Percentiles rank a stretch among this genome's conserved stretches.
Conservation (phyloP, 2,329 filamentous ascomycete species). For the Elsinoe ampelina region DNA sequence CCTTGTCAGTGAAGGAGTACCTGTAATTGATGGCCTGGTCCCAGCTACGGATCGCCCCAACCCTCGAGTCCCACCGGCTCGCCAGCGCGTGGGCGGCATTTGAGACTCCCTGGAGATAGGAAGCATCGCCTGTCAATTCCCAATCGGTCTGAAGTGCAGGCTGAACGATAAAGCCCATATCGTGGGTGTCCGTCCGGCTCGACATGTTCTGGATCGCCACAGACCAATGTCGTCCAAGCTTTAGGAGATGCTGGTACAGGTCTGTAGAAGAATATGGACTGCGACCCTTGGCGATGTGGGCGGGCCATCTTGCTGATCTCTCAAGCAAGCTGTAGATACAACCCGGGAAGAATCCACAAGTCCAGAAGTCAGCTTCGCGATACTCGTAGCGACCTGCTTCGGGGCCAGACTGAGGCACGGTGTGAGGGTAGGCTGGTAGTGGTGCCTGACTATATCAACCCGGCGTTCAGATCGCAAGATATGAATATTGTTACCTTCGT, state of each 20-base stretch:
- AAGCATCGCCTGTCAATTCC: slow-evolving; percentile 35
- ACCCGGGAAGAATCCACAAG: slow-evolving; percentile 1
- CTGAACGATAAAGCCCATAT: slow-evolving; percentile 46
- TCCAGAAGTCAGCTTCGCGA: slow-evolving; percentile 5
- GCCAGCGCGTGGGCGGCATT: slow-evolving; percentile 38
- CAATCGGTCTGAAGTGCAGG: slow-evolving; percentile 40
- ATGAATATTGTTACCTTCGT: neutral
- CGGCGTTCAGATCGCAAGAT: neutral
- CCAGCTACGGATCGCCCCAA: slow-evolving; percentile 42
- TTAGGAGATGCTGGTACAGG: neutral
- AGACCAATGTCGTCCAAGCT: neutral
- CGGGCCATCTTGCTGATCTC: neutral
- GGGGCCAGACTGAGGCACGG: neutral
- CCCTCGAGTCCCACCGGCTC: slow-evolving; percentile 33
- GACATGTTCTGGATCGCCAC: slow-evolving; percentile 3
- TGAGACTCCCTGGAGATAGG: slow-evolving; percentile 35
- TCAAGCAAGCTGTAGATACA: neutral
- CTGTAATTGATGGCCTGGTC: slow-evolving; percentile 33
- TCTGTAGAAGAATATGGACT: neutral
- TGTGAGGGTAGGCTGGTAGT: neutral
- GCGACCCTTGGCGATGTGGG: neutral
- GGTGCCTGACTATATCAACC: neutral
- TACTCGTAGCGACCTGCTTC: neutral
- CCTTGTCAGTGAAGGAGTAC: slow-evolving; percentile 30
- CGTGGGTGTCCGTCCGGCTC: slow-evolving; percentile 43